A percentile compares a stretch with the other conserved stretches of the same genome.
Evolutionary conservation across 192 early-diverging fungal genomes (phyloP).

Genomic region (Spizellomyces sp.): DNA sequence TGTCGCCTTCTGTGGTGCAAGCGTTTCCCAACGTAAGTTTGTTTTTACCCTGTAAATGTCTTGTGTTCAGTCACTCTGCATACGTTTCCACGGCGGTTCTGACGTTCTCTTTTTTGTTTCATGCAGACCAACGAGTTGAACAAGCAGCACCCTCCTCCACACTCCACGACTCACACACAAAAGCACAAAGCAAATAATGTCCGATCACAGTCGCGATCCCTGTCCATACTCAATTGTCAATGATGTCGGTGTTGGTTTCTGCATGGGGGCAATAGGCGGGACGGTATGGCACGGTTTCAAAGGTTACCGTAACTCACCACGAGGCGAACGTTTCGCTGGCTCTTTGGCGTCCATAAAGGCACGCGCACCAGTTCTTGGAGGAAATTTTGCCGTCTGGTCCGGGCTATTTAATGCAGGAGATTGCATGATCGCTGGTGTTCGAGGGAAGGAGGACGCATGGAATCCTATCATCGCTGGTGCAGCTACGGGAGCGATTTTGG

Average conservation of each 20-base stretch:
- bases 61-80: too few relatives aligned
- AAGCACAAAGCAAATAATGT: neutral
- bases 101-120: too few relatives aligned
- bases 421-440: conserved; percentile 87
- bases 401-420: conserved; percentile 97
- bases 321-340: conserved; percentile 88
- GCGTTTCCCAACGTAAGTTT: too few relatives aligned
- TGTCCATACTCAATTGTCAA: conserved; percentile 60
- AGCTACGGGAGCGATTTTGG: conserved; percentile 92
- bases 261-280: conserved; percentile 95
- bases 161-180: too few relatives aligned
- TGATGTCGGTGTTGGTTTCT: conserved; percentile 70
- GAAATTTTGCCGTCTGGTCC: conserved; percentile 99
- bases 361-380: conserved; percentile 91
- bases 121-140: too few relatives aligned
- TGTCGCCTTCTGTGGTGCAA: too few relatives aligned
- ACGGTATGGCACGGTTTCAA: conserved; percentile 98
- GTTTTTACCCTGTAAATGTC: too few relatives aligned
- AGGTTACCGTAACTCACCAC: conserved; percentile 97
- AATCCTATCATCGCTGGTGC: conserved; percentile 93
- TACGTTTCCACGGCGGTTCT: too few relatives aligned
- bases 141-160: too few relatives aligned
- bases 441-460: conserved; percentile 99
- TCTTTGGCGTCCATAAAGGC: conserved; percentile 87
- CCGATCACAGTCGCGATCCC: conserved; percentile 54